Conservation (phyloP, 768 basidiomycete genomes). For the Tylopilus plumbeoviolaceoides region DNA sequence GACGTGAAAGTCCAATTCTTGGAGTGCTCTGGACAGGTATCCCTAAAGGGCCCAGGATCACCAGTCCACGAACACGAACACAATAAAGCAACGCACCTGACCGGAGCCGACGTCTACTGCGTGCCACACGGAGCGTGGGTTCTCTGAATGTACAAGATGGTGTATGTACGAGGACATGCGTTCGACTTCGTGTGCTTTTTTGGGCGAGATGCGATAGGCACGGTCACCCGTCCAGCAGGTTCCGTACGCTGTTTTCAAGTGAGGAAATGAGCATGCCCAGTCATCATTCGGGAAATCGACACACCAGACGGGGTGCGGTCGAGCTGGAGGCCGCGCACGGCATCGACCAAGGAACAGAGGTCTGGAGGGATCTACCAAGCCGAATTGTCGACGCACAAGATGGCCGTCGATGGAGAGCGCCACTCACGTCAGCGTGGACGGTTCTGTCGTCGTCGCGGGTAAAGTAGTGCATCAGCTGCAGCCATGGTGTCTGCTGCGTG, state of each 20-base stretch:
- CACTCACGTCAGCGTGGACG: slow-evolving; percentile 13
- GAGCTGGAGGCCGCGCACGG: slow-evolving; percentile 25
- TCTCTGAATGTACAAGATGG: slow-evolving; percentile 29
- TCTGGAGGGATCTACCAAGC: slow-evolving; percentile 22
- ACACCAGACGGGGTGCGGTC: slow-evolving; percentile 18
- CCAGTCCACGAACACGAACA: background rate
- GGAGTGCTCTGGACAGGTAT: slow-evolving; percentile 54
- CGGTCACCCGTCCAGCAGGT: slow-evolving; percentile 3
- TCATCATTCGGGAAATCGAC: background rate
- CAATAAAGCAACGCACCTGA: slow-evolving; percentile 40
- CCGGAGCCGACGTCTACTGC: slow-evolving; percentile 75
- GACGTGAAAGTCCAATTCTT: slow-evolving; percentile 39
- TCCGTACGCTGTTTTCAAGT: slow-evolving; percentile 7
- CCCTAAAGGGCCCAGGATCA: slow-evolving; percentile 36
- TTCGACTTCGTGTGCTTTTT: slow-evolving; percentile 69
- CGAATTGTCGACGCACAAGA: background rate
- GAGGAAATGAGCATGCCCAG: background rate
- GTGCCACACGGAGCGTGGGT: slow-evolving; percentile 30
- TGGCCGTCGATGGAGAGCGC: background rate
- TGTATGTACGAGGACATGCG: slow-evolving; percentile 57
- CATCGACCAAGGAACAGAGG: slow-evolving; percentile 20
- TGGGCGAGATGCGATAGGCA: slow-evolving; percentile 62
- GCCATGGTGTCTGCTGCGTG: slow-evolving; percentile 14
- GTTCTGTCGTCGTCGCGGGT: slow-evolving; percentile 10
- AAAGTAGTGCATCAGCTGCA: slow-evolving; percentile 23